Evolutionary conservation across 2,329 filamentous ascomycete species (phyloP).

Genomic region (Cercospora citrullina): DNA sequence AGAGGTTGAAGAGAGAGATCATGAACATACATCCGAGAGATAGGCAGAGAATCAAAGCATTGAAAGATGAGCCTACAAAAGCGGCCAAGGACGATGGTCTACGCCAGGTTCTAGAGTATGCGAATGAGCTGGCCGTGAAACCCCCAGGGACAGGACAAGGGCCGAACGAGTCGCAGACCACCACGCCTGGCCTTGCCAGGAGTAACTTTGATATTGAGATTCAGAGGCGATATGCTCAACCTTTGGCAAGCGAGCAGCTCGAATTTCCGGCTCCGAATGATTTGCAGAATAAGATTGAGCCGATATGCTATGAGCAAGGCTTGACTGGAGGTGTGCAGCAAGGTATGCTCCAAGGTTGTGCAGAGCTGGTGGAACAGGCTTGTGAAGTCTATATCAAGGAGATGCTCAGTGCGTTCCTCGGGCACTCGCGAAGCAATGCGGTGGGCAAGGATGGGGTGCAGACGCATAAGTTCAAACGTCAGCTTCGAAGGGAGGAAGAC

Average conservation of each 20-base stretch:
- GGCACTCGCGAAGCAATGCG: slow-evolving; percentile 56
- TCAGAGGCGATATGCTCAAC: slow-evolving; percentile 63
- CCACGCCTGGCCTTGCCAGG: slow-evolving; percentile 32
- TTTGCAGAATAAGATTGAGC: slow-evolving; percentile 60
- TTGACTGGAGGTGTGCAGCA: slow-evolving; percentile 47
- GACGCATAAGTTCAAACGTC: slow-evolving; percentile 73
- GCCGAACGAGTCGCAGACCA: slow-evolving; percentile 28
- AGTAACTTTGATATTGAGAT: slow-evolving; percentile 65
- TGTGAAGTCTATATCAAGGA: slow-evolving; percentile 65
- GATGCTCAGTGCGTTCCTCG: slow-evolving; percentile 56
- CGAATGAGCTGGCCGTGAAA: slow-evolving; percentile 34
- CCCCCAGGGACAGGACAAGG: slow-evolving; percentile 20
- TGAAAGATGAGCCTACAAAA: slow-evolving; percentile 28
- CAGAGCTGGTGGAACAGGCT: slow-evolving; percentile 61
- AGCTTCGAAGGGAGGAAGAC: slow-evolving; percentile 74
- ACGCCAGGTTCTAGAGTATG: slow-evolving; percentile 33
- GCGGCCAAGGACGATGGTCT: slow-evolving; percentile 28
- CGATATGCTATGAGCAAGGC: slow-evolving; percentile 66
- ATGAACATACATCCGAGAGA: slow-evolving; percentile 63
- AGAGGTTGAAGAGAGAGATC: slow-evolving; percentile 63
- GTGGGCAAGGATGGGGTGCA: slow-evolving; percentile 58
- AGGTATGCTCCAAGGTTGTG: slow-evolving; percentile 48
- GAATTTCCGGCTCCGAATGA: slow-evolving; percentile 62
- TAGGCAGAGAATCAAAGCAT: slow-evolving; percentile 51
- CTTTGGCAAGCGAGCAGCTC: slow-evolving; percentile 60